A percentile compares a stretch with the other conserved stretches of the same genome.
Conservation (phyloP, 2,329 filamentous ascomycete species). For the Beauveria sp. region DNA sequence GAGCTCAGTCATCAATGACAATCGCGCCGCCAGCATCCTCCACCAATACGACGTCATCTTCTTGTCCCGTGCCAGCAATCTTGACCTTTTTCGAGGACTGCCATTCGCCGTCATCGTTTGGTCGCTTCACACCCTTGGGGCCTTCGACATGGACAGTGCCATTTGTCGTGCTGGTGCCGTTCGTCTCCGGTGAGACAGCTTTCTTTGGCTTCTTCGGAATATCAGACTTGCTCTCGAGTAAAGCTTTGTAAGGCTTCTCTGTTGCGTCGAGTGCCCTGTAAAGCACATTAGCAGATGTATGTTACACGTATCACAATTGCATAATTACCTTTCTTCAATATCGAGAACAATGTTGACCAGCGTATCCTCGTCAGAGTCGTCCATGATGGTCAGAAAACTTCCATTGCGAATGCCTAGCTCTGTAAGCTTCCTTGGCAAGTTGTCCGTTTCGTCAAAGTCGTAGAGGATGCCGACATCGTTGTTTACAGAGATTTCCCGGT, state of each 20-base stretch:
- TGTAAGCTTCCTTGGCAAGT: conserved; percentile 68
- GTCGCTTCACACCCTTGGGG: conserved; percentile 38
- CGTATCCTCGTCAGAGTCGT: conserved; percentile 66
- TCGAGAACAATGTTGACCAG: conserved; percentile 75
- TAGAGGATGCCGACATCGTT: conserved; percentile 74
- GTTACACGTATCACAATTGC: not conserved
- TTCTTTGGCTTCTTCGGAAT: conserved; percentile 49
- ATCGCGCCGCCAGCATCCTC: conserved; percentile 55
- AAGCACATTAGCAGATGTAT: conserved; percentile 20
- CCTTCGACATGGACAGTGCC: conserved; percentile 29
- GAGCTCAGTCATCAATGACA: conserved; percentile 54
- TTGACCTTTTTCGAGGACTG: conserved; percentile 44
- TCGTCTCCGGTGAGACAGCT: conserved; percentile 26
- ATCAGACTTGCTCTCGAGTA: conserved; percentile 34
- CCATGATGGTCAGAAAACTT: conserved; percentile 76
- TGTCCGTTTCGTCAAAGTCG: conserved; percentile 82
- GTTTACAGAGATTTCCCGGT: conserved; percentile 69
- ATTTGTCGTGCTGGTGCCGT: conserved; percentile 32
- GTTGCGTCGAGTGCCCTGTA: conserved; percentile 34
- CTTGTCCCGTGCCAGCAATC: conserved; percentile 22
- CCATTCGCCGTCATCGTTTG: conserved; percentile 34
- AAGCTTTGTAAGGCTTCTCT: conserved; percentile 48
- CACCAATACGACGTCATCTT: conserved; percentile 38
- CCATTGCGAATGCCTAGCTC: conserved; percentile 71
- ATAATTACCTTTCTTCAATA: conserved; percentile 53